phyloP scores from a whole-genome alignment of 441 rosid species.

The Flueggea neowawraea region DNA sequence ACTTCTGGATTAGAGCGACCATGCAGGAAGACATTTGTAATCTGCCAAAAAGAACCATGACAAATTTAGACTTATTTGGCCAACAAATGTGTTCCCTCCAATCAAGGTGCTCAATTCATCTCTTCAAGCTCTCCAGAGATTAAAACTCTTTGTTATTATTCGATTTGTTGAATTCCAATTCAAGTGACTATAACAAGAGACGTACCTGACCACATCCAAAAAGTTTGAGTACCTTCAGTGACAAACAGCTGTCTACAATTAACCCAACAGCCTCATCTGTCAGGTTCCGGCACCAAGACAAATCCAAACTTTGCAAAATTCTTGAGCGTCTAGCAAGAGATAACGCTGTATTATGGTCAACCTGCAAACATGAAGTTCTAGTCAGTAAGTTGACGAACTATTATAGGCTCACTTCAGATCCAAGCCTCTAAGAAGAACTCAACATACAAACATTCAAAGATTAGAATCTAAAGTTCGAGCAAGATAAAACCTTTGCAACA shows the following conservation, averaged over 20 bases:
- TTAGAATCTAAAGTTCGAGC: background rate
- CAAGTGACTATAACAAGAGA: background rate
- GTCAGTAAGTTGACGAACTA: no score
- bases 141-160: background rate
- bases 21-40: slow-evolving; percentile 30
- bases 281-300: slow-evolving; percentile 83
- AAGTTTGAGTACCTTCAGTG: slow-evolving; percentile 60
- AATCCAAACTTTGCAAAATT: slow-evolving; percentile 57
- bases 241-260: slow-evolving; percentile 81
- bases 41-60: slow-evolving; percentile 21
- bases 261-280: slow-evolving; percentile 63
- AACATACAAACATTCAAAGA: background rate
- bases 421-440: no score
- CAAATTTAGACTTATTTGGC: background rate
- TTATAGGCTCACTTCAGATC: no score
- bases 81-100: background rate
- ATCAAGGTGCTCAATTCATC: background rate
- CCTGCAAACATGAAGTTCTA: slow-evolving; percentile 32
- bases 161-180: no score
- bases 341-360: slow-evolving; percentile 59
- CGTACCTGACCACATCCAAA: slow-evolving; percentile 93
- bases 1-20: slow-evolving; percentile 39
- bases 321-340: slow-evolving; percentile 56
- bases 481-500: background rate
- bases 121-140: background rate